phyloP scores from a whole-genome alignment of 2,329 filamentous ascomycete species.

The Botrytis squamosa region DNA sequence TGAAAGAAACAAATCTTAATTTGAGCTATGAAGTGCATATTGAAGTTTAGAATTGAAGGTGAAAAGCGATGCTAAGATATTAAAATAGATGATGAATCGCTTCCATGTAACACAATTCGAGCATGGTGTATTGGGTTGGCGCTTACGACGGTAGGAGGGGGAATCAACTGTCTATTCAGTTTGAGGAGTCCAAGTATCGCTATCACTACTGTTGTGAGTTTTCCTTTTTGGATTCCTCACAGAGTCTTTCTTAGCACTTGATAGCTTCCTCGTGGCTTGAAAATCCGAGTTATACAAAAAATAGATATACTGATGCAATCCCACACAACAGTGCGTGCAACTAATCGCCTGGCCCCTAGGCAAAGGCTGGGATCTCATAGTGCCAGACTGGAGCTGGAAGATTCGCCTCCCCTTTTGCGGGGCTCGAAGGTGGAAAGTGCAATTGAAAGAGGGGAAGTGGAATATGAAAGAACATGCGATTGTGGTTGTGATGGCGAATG shows the following conservation, averaged over 20 bases:
- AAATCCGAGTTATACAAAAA: too few relatives aligned
- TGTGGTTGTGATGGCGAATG: conserved; percentile 61
- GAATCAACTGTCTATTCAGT: conserved; percentile 26
- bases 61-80: background rate
- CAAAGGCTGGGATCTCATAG: conserved; percentile 34
- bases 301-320: background rate
- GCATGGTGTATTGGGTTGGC: conserved; percentile 53
- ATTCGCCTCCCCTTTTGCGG: conserved; percentile 34
- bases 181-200: conserved; percentile 26
- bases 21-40: background rate
- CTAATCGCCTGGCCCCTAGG: conserved; percentile 1
- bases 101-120: conserved; percentile 49
- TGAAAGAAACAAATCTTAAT: fast-evolving
- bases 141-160: conserved; percentile 26
- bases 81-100: background rate
- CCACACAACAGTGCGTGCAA: conserved; percentile 33
- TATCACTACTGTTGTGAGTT: conserved; percentile 24
- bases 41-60: too few relatives aligned
- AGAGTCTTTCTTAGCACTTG: background rate
- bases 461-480: conserved; percentile 68
- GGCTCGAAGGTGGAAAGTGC: background rate
- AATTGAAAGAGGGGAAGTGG: background rate
- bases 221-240: conserved; percentile 19
- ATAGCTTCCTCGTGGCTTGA: background rate
- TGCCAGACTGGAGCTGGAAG: background rate